Evolutionary conservation across 2,329 filamentous ascomycete species (phyloP).

Genomic region (Graphilbum fragrans): DNA sequence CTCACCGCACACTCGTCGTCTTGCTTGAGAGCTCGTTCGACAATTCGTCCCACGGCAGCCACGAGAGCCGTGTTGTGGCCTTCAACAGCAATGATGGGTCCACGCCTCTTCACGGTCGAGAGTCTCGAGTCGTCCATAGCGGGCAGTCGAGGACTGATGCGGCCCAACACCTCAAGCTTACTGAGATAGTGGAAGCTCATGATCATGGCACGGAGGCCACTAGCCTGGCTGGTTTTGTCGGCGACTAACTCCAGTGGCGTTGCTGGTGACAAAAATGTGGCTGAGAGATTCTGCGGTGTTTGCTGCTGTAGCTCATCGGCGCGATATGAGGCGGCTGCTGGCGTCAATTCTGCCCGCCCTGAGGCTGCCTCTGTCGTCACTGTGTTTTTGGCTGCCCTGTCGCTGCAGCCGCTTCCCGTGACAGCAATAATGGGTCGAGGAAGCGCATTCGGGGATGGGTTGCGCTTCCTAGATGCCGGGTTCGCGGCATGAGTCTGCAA

Average conservation of each 20-base stretch:
- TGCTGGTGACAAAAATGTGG: background rate
- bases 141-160: constrained; percentile 55
- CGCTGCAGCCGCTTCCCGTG: too few relatives aligned
- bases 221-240: constrained; percentile 20
- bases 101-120: constrained; percentile 30
- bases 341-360: too few relatives aligned
- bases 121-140: constrained; percentile 18
- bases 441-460: too few relatives aligned
- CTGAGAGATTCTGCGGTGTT: too few relatives aligned
- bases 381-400: too few relatives aligned
- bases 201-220: constrained; percentile 54
- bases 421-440: too few relatives aligned
- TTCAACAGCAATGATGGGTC: constrained; percentile 73
- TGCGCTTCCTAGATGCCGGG: too few relatives aligned
- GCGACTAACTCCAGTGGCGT: background rate
- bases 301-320: constrained; percentile 5
- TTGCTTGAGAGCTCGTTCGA: constrained; percentile 48
- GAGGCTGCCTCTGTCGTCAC: too few relatives aligned
- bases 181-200: constrained; percentile 62
- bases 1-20: constrained; percentile 33
- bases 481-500: background rate
- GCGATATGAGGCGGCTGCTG: too few relatives aligned
- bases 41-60: constrained; percentile 46
- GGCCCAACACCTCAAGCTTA: constrained; percentile 65
- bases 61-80: constrained; percentile 47